Conservation (phyloP, 2,329 filamentous ascomycete genomes). For the Blastomyces gilchristii region DNA sequence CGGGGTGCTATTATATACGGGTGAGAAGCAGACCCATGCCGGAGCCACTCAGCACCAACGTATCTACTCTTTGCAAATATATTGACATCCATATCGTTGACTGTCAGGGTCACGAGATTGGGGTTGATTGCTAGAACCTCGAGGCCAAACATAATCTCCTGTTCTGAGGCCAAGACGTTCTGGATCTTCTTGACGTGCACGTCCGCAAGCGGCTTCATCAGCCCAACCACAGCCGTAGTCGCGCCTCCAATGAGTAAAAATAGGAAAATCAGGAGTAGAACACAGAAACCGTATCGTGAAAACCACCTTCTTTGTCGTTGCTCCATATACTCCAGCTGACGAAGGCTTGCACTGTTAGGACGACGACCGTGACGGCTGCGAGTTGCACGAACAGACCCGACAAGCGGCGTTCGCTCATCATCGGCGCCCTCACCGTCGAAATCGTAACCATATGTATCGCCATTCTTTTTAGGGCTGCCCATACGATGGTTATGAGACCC, state of each 20-base stretch:
- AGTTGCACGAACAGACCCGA: constrained; percentile 52
- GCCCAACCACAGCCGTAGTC: constrained; percentile 80
- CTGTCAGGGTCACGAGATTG: constrained; percentile 78
- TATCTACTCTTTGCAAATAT: constrained; percentile 91
- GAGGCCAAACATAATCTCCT: constrained; percentile 90
- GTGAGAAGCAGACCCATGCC: constrained; percentile 27
- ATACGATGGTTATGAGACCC: constrained; percentile 42
- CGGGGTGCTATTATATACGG: constrained; percentile 16
- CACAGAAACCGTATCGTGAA: constrained; percentile 72
- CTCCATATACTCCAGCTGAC: constrained; percentile 64
- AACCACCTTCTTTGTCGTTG: constrained; percentile 55
- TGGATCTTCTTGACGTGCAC: constrained; percentile 71
- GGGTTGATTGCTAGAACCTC: constrained; percentile 82
- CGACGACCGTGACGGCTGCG: constrained; percentile 48
- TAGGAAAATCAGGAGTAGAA: constrained; percentile 72
- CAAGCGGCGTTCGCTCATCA: constrained; percentile 77
- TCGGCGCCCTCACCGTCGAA: constrained; percentile 75
- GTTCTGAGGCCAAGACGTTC: constrained; percentile 85
- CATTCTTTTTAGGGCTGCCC: constrained; percentile 44
- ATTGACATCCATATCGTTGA: constrained; percentile 79
- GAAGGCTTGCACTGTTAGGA: constrained; percentile 47
- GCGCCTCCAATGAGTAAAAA: constrained; percentile 73
- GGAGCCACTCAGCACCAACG: constrained; percentile 51
- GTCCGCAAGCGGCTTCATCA: constrained; percentile 73
- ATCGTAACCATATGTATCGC: constrained; percentile 61